Conservation (phyloP, 164 flowering plant species). For the Magnolia changhungtana region DNA sequence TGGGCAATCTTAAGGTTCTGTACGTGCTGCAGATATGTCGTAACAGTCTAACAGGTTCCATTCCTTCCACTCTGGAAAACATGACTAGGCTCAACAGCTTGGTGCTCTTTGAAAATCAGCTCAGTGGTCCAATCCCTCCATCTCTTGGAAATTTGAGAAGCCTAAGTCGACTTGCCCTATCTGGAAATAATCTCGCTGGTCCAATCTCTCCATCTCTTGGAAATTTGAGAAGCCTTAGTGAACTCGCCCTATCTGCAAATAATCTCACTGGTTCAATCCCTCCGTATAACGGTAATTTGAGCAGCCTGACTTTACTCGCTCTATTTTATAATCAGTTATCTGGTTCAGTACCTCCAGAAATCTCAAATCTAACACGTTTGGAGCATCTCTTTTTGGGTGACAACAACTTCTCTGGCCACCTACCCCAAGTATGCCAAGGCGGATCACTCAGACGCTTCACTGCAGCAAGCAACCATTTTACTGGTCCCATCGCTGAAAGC, state of each 20-base stretch:
- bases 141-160: slow-evolving; percentile 16
- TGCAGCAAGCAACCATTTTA: slow-evolving; percentile 4
- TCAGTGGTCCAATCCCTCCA: slow-evolving; percentile 5
- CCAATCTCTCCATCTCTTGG: slow-evolving; percentile 11
- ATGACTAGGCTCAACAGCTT: neutral
- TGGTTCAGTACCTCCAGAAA: slow-evolving; percentile 17
- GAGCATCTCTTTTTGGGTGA: slow-evolving; percentile 5
- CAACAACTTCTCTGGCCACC: slow-evolving; percentile 20
- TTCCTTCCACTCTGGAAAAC: neutral
- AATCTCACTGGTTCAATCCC: no score
- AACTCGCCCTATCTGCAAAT: neutral
- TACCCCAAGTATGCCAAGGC: slow-evolving; percentile 11
- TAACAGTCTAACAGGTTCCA: neutral
- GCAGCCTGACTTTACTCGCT: neutral
- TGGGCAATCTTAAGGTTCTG: neutral
- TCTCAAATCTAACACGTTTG: neutral
- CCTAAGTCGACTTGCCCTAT: neutral
- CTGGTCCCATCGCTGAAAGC: slow-evolving; percentile 39
- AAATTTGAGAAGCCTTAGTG: slow-evolving; percentile 11
- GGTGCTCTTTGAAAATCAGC: neutral
- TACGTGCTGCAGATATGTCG: neutral
- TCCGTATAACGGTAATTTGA: slow-evolving; percentile 11
- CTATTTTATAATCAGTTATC: slow-evolving; percentile 18
- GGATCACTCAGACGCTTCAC: slow-evolving; percentile 13
- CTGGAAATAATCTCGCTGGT: neutral